A percentile compares a stretch with the other conserved stretches of the same genome.
phyloP scores from a whole-genome alignment of 768 basidiomycete genomes.

The Boletus patriciae region DNA sequence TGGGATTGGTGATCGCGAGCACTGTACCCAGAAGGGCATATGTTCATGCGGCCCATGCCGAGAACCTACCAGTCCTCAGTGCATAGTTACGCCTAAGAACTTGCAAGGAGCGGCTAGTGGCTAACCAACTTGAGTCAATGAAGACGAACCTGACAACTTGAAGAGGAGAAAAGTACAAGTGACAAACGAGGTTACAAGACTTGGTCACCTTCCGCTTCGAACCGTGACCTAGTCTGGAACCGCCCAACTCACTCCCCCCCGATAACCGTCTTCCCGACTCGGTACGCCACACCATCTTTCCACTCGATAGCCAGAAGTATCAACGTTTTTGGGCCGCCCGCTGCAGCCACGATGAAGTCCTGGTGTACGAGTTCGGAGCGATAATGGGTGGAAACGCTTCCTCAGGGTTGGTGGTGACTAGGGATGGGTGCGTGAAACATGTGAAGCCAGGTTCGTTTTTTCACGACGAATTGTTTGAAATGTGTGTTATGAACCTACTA shows the following conservation, averaged over 20 bases:
- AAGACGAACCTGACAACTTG: too few relatives aligned
- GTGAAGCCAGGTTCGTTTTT: slow-evolving; percentile 72
- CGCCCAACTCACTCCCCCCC: not conserved
- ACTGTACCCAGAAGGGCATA: too few relatives aligned
- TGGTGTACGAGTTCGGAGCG: slow-evolving; percentile 3
- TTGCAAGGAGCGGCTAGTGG: too few relatives aligned
- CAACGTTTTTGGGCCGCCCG: not conserved
- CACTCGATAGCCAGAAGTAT: slow-evolving; percentile 17
- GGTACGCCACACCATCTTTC: slow-evolving; percentile 14
- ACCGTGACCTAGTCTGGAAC: too few relatives aligned
- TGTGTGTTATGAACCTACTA: not conserved
- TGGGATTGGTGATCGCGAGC: too few relatives aligned
- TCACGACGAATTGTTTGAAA: not conserved
- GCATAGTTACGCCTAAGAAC: too few relatives aligned
- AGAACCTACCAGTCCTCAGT: too few relatives aligned
- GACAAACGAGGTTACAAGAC: too few relatives aligned
- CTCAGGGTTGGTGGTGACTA: slow-evolving; percentile 58
- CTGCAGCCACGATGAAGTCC: slow-evolving; percentile 18
- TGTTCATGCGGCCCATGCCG: too few relatives aligned
- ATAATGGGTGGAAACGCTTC: slow-evolving; percentile 36
- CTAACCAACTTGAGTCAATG: too few relatives aligned
- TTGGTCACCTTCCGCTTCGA: too few relatives aligned
- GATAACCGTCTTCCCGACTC: not conserved
- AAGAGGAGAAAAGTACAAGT: too few relatives aligned
- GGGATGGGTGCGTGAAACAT: slow-evolving; percentile 74